Evolutionary conservation across 768 basidiomycete genomes (phyloP).

Genomic region (Hygrophoropsis aurantiaca): DNA sequence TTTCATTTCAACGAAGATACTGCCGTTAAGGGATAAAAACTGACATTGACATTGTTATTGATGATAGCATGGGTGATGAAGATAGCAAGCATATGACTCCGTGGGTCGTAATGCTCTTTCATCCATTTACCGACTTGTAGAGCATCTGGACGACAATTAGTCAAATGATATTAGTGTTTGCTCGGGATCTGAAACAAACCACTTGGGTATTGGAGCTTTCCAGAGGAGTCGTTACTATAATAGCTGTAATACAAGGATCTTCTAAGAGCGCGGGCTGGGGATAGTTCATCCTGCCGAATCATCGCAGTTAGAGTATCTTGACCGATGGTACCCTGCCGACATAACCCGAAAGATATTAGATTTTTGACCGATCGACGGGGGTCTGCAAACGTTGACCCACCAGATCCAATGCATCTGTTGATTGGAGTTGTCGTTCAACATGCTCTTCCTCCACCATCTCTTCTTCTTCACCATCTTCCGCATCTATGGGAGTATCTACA

Average conservation of each 20-base stretch:
- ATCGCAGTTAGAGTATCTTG: constrained; percentile 72
- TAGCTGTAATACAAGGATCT: constrained; percentile 50
- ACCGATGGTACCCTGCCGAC: constrained; percentile 59
- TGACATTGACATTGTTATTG: constrained; percentile 52
- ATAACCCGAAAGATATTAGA: constrained; percentile 8
- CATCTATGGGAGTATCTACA: not conserved
- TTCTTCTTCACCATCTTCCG: not conserved
- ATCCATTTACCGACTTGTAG: constrained; percentile 61
- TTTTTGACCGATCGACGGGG: constrained; percentile 2
- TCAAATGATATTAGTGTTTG: not conserved
- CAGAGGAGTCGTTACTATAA: constrained; percentile 37
- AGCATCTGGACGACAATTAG: constrained; percentile 43
- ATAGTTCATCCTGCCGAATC: constrained; percentile 72
- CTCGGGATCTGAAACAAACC: constrained; percentile 40
- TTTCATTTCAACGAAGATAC: not conserved
- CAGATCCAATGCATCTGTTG: constrained; percentile 4
- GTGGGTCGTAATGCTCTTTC: constrained; percentile 53
- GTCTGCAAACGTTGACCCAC: constrained; percentile 15
- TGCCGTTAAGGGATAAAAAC: not conserved
- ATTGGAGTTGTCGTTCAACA: constrained; percentile 6
- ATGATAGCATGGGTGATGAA: constrained; percentile 75
- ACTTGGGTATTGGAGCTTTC: constrained; percentile 57
- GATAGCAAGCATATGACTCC: constrained; percentile 57
- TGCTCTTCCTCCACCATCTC: constrained; percentile 1
- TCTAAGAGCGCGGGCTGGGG: constrained; percentile 56